Percentiles rank a stretch among this genome's conserved stretches.
These are phyloP conservation scores for Ensete glaucum DNA, from an alignment of 176 grass and related monocot species.

Conservation along the genomic window DNA sequence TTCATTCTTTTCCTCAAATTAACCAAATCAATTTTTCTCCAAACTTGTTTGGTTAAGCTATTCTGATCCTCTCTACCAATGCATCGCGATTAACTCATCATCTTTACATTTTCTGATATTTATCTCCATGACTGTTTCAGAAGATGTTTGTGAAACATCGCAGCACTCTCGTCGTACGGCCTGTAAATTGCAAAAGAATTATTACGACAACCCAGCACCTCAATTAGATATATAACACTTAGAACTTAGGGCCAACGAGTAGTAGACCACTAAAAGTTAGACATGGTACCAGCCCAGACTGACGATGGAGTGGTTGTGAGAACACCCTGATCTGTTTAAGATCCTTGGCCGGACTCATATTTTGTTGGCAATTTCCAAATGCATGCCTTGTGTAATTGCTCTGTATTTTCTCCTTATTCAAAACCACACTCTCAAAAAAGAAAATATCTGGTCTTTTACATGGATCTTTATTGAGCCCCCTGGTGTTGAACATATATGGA, in stretches of 20 bases:
- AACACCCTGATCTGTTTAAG: constrained; percentile 40
- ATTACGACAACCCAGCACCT: constrained; percentile 8
- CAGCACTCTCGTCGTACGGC: constrained; percentile 70
- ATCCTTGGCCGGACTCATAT: constrained; percentile 32
- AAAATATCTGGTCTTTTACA: constrained; percentile 63
- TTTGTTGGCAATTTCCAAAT: constrained; percentile 34
- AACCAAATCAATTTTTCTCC: neutral
- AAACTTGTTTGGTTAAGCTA: neutral
- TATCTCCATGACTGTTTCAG: constrained; percentile 43
- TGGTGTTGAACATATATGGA: constrained; percentile 68
- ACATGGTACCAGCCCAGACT: constrained; percentile 52
- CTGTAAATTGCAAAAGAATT: constrained; percentile 35
- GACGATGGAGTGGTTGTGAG: constrained; percentile 28
- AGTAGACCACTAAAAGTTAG: neutral
- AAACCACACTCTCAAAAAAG: constrained; percentile 49
- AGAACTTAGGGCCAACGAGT: neutral
- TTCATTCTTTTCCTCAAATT: neutral
- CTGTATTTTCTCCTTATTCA: constrained; percentile 29
- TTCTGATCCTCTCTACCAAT: constrained; percentile 24
- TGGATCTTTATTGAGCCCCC: constrained; percentile 41
- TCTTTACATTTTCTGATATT: constrained; percentile 78
- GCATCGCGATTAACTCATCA: constrained; percentile 77
- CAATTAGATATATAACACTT: constrained; percentile 5
- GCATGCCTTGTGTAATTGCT: constrained; percentile 51
- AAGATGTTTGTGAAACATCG: constrained; percentile 63